Percentiles rank a stretch among this genome's conserved stretches.
Conservation (phyloP, 2,329 filamentous ascomycete genomes). For the Scedosporium apiospermum region DNA sequence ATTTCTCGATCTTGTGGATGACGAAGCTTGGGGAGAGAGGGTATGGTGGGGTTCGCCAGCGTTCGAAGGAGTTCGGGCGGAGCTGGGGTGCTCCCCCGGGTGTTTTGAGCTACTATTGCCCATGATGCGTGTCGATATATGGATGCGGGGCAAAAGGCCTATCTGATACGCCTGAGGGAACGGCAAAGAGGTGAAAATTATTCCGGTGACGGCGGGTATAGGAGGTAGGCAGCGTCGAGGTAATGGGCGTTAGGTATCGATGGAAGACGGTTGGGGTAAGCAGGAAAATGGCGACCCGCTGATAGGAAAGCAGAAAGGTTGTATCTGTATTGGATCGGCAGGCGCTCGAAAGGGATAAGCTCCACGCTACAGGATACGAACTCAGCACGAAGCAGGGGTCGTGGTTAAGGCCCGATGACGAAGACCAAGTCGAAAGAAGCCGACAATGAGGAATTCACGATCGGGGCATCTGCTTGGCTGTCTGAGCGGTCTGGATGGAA, state of each 20-base stretch:
- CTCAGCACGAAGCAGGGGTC: not conserved
- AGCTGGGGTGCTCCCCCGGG: not conserved
- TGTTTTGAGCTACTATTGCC: slow-evolving; percentile 7
- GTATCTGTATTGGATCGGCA: not conserved
- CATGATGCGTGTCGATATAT: not conserved
- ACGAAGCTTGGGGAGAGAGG: not conserved
- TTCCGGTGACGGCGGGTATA: too few relatives aligned
- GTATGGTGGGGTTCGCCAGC: not conserved
- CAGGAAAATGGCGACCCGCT: not conserved
- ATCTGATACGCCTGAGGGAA: too few relatives aligned
- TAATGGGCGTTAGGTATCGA: not conserved
- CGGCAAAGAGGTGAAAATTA: too few relatives aligned
- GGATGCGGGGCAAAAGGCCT: not conserved
- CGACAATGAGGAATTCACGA: not conserved
- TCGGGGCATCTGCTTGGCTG: not conserved
- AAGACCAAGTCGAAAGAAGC: not conserved
- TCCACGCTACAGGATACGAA: not conserved
- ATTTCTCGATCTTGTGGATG: slow-evolving; percentile 1
- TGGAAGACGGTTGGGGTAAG: not conserved
- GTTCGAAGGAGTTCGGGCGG: not conserved
- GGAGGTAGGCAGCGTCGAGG: too few relatives aligned
- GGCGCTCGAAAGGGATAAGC: not conserved
- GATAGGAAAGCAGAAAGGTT: not conserved
- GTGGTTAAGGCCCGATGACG: not conserved
- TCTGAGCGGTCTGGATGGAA: not conserved